phyloP scores from a whole-genome alignment of 768 basidiomycete genomes.

The Lyophyllum atratum region DNA sequence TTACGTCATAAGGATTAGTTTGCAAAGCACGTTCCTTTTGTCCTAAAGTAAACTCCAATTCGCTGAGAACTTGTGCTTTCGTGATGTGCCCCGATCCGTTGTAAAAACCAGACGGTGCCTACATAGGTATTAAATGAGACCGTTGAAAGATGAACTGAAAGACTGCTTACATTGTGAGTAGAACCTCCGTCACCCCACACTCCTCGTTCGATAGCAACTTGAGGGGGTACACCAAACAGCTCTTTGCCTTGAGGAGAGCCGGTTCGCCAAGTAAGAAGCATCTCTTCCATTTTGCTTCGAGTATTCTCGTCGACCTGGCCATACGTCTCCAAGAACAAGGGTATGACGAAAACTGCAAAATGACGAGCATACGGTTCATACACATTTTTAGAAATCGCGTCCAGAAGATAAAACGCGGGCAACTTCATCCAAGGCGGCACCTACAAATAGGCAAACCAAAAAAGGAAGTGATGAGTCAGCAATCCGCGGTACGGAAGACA shows the following conservation, averaged over 20 bases:
- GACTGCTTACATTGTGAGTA: conserved; percentile 39
- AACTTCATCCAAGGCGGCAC: conserved; percentile 89
- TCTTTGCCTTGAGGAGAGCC: conserved; percentile 80
- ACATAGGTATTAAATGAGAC: conserved; percentile 9
- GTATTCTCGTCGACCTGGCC: conserved; percentile 81
- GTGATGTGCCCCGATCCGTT: conserved; percentile 53
- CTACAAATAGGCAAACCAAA: conserved; percentile 48
- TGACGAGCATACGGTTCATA: conserved; percentile 89
- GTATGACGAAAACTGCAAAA: conserved; percentile 80
- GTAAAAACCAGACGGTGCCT: conserved; percentile 33
- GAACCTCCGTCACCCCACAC: conserved; percentile 69
- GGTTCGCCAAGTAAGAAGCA: conserved; percentile 93
- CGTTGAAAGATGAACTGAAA: conserved; percentile 5
- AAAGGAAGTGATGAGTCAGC: conserved; percentile 70
- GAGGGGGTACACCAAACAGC: conserved; percentile 81
- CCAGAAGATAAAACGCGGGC: conserved; percentile 92
- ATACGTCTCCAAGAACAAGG: conserved; percentile 88
- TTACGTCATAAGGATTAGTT: conserved; percentile 70
- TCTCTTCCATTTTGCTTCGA: conserved; percentile 96
- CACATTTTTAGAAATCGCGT: conserved; percentile 96
- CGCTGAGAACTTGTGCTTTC: conserved; percentile 78
- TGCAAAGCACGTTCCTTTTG: conserved; percentile 79
- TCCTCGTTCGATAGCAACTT: conserved; percentile 81
- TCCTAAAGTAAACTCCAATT: conserved; percentile 79
- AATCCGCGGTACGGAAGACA: conserved; percentile 43